Base-by-base conservation (phyloP, 345 rosid genomes). In the Pistacia atlantica region DNA sequence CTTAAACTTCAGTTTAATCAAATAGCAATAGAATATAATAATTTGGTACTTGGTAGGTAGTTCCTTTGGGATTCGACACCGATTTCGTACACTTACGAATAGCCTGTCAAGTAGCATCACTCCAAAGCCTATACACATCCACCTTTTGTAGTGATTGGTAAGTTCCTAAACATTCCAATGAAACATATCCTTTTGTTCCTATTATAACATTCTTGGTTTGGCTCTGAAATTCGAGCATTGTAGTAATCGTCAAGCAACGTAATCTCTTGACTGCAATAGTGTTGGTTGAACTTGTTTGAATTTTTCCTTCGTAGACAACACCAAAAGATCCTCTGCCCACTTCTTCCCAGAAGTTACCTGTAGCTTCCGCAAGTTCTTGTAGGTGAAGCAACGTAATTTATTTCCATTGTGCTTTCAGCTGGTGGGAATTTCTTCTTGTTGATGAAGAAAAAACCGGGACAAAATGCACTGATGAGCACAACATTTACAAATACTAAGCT, bases 201-300 rank as follows among this genome's bases (percentile, higher is more conserved):
- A 58, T 69, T 2, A 51, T 52, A 3, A 25, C 60, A 0, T 58
- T 69, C 18, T 28, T 28, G 0, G 72, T 31, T 25, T 12, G 37
- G 46, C 59, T 51, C 22, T 69, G 45, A 67, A 22, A 22, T 22
- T 22, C 25, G 25, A 22, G 25, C 25, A 22, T 22, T 22, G 25
- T 22, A 22, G 25, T 22, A 22, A 22, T 22, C 25, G 25, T 22
- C 25, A 22, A 22, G 25, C 25, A 22, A 22, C 25, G 25, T 63
- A 88, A 35, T 64, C 76, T 80, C 81, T 86, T 88, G 33, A 82
- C 84, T 5, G 81, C 84, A 35, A 84, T 81, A 64, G 64, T 10
- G 9, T 67, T 52, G 11, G n/a, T 25, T 12, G 42, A 67, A 10
- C 51, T n/a, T 18, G 12, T 55, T 55, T 45, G 38, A 37, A 82